Evolutionary conservation across 768 basidiomycete species (phyloP).

Genomic region (Tulasnella sp.): DNA sequence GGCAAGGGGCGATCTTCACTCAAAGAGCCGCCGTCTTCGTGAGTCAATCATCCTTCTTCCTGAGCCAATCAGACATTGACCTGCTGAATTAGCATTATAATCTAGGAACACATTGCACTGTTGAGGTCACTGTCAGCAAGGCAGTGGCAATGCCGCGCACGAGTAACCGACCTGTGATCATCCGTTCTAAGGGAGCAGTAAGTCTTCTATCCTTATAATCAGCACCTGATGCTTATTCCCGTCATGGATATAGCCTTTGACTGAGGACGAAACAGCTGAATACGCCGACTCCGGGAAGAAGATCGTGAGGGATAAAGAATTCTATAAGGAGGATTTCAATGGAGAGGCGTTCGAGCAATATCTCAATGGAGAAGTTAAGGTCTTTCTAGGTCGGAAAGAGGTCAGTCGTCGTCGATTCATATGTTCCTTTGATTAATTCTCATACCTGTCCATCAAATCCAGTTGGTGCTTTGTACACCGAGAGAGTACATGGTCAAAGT

Average conservation of each 20-base stretch:
- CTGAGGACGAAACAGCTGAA: background rate
- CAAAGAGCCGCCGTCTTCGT: conserved; percentile 2
- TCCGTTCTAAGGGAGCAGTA: conserved; percentile 5
- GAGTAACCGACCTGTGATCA: background rate
- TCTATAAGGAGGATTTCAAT: background rate
- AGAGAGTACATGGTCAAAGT: too few relatives aligned
- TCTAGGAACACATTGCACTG: background rate
- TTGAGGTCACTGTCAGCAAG: conserved; percentile 2
- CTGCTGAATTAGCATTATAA: conserved; percentile 5
- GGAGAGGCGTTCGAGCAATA: conserved; percentile 9
- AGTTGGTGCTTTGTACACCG: too few relatives aligned
- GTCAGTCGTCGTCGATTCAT: too few relatives aligned
- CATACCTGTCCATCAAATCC: too few relatives aligned
- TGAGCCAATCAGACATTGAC: too few relatives aligned
- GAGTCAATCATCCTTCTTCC: background rate
- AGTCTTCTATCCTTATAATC: too few relatives aligned
- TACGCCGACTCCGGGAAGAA: background rate
- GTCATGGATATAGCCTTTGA: too few relatives aligned
- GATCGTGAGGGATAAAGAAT: background rate
- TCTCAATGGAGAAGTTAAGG: conserved; percentile 4
- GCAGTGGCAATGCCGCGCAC: background rate
- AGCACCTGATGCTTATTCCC: too few relatives aligned
- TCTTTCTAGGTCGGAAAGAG: background rate
- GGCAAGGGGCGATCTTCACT: conserved; percentile 1
- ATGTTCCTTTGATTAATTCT: too few relatives aligned